A percentile compares a stretch with the other conserved stretches of the same genome.
These are phyloP conservation scores for Capronia americana DNA, from an alignment of 2,329 filamentous ascomycete species.

Conservation along the genomic window DNA sequence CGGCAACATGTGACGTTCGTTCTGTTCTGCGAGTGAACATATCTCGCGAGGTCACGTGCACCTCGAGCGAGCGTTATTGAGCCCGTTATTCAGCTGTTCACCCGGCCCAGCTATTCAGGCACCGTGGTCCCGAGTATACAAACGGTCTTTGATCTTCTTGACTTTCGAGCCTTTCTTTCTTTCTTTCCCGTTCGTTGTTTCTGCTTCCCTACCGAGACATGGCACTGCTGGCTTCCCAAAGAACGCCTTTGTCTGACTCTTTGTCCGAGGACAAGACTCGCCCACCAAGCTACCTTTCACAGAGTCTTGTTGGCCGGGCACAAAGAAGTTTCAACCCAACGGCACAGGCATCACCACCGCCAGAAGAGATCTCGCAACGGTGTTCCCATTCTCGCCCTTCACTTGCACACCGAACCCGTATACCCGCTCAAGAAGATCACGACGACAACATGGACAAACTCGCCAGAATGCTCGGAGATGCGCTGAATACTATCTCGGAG, in stretches of 20 bases:
- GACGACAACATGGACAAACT: slow-evolving; percentile 23
- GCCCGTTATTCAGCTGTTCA: slow-evolving; percentile 18
- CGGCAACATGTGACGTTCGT: neutral
- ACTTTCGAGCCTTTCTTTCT: neutral
- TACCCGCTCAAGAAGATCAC: slow-evolving; percentile 5
- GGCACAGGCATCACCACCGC: neutral
- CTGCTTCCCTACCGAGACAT: neutral
- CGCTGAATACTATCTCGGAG: slow-evolving; percentile 18
- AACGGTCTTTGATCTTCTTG: slow-evolving; percentile 11
- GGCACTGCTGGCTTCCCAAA: neutral
- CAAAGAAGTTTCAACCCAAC: neutral
- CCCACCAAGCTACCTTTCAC: slow-evolving; percentile 2
- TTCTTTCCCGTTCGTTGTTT: slow-evolving; percentile 1
- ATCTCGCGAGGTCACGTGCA: slow-evolving; percentile 5
- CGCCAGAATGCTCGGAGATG: slow-evolving; percentile 5
- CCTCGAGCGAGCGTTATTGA: slow-evolving; percentile 14
- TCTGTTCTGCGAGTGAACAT: neutral
- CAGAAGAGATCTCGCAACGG: neutral
- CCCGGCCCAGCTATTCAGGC: slow-evolving; percentile 11
- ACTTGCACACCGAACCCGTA: neutral
- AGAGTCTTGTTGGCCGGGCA: slow-evolving; percentile 9
- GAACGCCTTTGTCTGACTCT: slow-evolving; percentile 5
- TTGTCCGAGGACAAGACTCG: slow-evolving; percentile 3
- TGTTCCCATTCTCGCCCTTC: neutral
- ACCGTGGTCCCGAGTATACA: slow-evolving; percentile 10